Conservation (phyloP, 2,329 filamentous ascomycete species). For the Thyridium curvatum region DNA sequence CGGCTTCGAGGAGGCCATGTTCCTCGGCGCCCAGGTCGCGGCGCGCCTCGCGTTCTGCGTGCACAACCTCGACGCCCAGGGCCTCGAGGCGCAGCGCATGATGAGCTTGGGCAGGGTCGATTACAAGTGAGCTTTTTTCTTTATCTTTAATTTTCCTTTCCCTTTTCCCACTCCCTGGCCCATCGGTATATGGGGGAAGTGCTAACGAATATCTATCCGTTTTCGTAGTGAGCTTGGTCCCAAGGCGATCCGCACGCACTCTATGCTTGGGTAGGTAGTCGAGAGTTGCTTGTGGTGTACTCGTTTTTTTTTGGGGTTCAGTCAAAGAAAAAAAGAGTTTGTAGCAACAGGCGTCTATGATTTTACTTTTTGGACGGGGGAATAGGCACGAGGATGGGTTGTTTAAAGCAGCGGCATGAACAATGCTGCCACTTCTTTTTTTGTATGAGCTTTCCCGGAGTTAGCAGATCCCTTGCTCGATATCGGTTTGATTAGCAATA, state of each 20-base stretch:
- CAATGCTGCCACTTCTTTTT: too few species aligned
- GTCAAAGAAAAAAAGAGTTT: too few species aligned
- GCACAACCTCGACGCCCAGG: slow-evolving; percentile 49
- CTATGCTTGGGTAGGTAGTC: slow-evolving; percentile 37
- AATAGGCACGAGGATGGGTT: too few species aligned
- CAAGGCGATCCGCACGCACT: slow-evolving; percentile 47
- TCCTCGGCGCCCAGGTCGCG: slow-evolving; percentile 82
- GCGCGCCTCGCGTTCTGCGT: slow-evolving; percentile 56
- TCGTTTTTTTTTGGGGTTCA: too few species aligned
- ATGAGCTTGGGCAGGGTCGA: slow-evolving; percentile 54
- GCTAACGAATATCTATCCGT: slow-evolving; percentile 8
- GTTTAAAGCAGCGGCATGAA: too few species aligned
- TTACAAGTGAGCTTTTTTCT: slow-evolving; percentile 48
- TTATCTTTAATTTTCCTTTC: too few species aligned
- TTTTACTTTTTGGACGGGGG: too few species aligned
- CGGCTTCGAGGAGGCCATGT: slow-evolving; percentile 72
- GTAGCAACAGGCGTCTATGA: too few species aligned
- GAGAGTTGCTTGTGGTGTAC: not conserved
- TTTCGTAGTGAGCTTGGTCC: slow-evolving; percentile 46
- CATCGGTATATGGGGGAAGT: not conserved
- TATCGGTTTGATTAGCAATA: too few species aligned
- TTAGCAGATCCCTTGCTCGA: too few species aligned
- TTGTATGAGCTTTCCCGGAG: too few species aligned
- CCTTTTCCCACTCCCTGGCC: not conserved
- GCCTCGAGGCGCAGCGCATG: slow-evolving; percentile 43